Evolutionary conservation across 2,329 filamentous ascomycete species (phyloP).

Genomic region (Aspergillus proliferans): DNA sequence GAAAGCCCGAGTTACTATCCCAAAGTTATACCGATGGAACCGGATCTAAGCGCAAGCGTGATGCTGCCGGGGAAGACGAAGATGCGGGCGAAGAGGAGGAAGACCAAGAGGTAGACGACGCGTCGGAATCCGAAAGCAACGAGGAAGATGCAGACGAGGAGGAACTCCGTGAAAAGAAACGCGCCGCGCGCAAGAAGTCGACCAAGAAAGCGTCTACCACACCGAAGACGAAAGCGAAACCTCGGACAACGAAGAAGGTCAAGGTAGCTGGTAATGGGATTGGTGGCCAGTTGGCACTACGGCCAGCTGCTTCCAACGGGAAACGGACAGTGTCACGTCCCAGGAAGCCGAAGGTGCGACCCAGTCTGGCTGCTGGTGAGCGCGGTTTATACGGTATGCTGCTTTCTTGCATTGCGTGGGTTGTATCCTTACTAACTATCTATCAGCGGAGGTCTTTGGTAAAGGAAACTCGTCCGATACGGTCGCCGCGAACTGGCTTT

Average conservation of each 20-base stretch:
- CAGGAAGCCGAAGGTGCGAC: constrained; percentile 47
- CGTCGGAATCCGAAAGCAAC: constrained; percentile 34
- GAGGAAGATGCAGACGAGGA: constrained; percentile 44
- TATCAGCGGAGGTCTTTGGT: constrained; percentile 54
- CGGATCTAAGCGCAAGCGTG: constrained; percentile 47
- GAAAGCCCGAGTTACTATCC: constrained; percentile 39
- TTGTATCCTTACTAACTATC: constrained; percentile 16
- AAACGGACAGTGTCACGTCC: constrained; percentile 40
- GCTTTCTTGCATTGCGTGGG: constrained; percentile 1
- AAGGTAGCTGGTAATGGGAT: constrained; percentile 48
- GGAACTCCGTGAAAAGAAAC: constrained; percentile 41
- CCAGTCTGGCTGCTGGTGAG: constrained; percentile 47
- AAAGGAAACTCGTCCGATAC: constrained; percentile 50
- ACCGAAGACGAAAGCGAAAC: constrained; percentile 34
- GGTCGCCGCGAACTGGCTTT: constrained; percentile 53
- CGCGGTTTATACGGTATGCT: constrained; percentile 52
- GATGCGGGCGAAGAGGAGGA: constrained; percentile 24
- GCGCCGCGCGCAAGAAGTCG: constrained; percentile 27
- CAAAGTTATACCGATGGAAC: constrained; percentile 27
- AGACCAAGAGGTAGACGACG: constrained; percentile 24
- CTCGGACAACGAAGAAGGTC: constrained; percentile 44
- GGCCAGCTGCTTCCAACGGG: constrained; percentile 42
- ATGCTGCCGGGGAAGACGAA: constrained; percentile 30
- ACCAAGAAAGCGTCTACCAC: constrained; percentile 29
- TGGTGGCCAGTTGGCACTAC: constrained; percentile 48